Base-by-base conservation (phyloP, 148 eudicot genomes). In the Amaranthus hypochondriacus region DNA sequence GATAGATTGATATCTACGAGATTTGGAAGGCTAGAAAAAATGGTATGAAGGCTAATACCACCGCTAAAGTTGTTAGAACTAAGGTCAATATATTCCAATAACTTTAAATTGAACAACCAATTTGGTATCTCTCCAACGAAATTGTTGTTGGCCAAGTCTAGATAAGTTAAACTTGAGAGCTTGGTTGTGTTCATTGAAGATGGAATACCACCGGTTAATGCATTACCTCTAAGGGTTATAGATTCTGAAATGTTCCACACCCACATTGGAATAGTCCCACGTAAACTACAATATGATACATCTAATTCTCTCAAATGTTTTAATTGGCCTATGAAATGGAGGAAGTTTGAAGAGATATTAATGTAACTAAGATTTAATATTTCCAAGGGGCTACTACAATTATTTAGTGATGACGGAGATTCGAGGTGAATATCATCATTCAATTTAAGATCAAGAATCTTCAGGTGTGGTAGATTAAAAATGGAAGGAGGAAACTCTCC, bases 361-460 rank as follows among this genome's bases (percentile, higher is more conserved):
- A 5, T 21, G 9, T 3, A 66, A 3, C 39, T 4, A 47, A 66
- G 55, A 66, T 48, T 5, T 9, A 66, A 48, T 28, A 5, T 4
- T n/a, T 66, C 69, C 55, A 66, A 66, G 54, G 69, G 18, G 9
- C 69, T 66, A 49, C 69, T 48, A 7, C 21, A 48, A 15, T 49
- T 66, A 7, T 66, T 3, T 0, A 28, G 15, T 49, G 18, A 48
- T 14, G 54, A 18, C 2, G 7, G 15, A 15, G 0, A 28, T 28
- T 28, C 3, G 5, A 43, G 0, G 44, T n/a, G n/a, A n/a, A n/a
- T n/a, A 39, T 12, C 15, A 52, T 15, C 56, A 21, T 68, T 51
- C 3, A 0, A 4, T 3, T 47, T 8, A 5, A 68, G 2, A 2
- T 18, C 8, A 2, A 52, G 10, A 4, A 1, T 1, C 7, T 1